A percentile compares a stretch with the other conserved stretches of the same genome.
Evolutionary conservation across 1,284 basidiomycete species (phyloP).

Genomic region (Sphaerobolus stellatus): DNA sequence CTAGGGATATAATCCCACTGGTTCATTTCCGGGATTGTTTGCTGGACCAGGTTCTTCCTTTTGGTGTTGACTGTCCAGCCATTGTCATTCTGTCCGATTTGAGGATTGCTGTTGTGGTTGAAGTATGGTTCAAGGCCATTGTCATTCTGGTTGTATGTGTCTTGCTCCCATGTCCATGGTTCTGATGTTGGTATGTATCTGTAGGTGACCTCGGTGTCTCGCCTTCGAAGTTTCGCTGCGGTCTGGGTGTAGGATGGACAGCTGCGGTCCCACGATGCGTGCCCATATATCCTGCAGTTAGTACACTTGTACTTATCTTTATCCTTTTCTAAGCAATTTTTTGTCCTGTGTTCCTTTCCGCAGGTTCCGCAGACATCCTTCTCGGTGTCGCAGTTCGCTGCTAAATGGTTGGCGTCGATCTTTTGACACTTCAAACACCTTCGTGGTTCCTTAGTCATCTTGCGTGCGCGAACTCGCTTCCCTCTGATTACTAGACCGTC

Average conservation of each 20-base stretch:
- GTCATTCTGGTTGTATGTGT: neutral
- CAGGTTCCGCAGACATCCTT: conserved; percentile 27
- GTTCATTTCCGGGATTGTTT: too few species aligned
- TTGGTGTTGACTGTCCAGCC: too few species aligned
- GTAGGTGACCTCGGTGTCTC: conserved; percentile 12
- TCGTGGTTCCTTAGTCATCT: conserved; percentile 3
- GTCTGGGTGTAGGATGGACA: conserved; percentile 12
- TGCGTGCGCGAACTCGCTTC: neutral
- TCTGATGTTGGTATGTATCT: conserved; percentile 16
- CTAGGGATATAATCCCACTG: too few species aligned
- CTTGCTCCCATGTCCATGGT: conserved; percentile 16
- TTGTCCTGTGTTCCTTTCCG: conserved; percentile 19
- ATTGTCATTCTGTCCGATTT: too few species aligned
- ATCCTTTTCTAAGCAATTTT: conserved; percentile 5
- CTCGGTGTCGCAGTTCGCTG: conserved; percentile 20
- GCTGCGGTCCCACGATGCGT: conserved; percentile 16
- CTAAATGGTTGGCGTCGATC: conserved; percentile 24
- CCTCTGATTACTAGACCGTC: conserved; percentile 11
- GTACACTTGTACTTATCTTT: conserved; percentile 5
- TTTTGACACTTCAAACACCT: conserved; percentile 32
- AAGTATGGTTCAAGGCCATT: neutral
- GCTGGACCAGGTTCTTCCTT: too few species aligned
- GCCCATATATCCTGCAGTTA: conserved; percentile 15
- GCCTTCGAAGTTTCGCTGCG: neutral
- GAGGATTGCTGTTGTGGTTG: neutral